A percentile compares a stretch with the other conserved stretches of the same genome.
phyloP scores from a whole-genome alignment of 345 rosid species.

The Sapria himalayana region DNA sequence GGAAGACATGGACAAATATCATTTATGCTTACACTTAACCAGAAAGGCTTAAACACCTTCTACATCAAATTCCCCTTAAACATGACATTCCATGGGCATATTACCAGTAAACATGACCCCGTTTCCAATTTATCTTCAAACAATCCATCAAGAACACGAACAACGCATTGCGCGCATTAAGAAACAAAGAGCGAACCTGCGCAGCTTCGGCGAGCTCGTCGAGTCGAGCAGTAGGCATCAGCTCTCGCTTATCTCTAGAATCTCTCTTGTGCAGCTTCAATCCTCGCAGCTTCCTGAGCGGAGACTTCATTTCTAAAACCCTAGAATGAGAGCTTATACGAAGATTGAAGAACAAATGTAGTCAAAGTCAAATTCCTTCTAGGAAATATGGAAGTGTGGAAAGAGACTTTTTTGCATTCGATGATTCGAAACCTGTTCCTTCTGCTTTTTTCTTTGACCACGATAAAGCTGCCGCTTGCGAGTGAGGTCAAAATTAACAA shows the following conservation, averaged over 20 bases:
- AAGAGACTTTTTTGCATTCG: no score
- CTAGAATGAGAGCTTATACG: constrained; percentile 14
- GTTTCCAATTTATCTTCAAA: neutral
- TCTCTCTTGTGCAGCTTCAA: constrained; percentile 55
- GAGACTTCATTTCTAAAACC: constrained; percentile 53
- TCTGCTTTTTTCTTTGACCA: no score
- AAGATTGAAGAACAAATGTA: no score
- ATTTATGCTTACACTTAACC: no score
- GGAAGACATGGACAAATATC: no score
- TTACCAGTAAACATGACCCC: neutral
- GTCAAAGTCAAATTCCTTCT: no score
- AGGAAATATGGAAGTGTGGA: no score
- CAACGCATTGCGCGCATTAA: neutral
- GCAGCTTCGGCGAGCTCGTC: constrained; percentile 78
- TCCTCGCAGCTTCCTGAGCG: constrained; percentile 41
- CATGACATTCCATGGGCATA: no score
- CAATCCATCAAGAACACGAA: neutral
- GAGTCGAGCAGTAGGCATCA: constrained; percentile 25
- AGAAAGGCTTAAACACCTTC: constrained; percentile 1
- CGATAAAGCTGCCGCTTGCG: no score
- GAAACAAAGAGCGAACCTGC: constrained; percentile 21
- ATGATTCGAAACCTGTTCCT: no score
- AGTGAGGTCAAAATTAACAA: no score
- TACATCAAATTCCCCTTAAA: constrained; percentile 3
- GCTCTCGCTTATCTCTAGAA: constrained; percentile 40